Evolutionary conservation across 768 basidiomycete genomes (phyloP), one percentile per base, ranked within the genome.

Genomic region (Rhodotorula diobovata): DNA sequence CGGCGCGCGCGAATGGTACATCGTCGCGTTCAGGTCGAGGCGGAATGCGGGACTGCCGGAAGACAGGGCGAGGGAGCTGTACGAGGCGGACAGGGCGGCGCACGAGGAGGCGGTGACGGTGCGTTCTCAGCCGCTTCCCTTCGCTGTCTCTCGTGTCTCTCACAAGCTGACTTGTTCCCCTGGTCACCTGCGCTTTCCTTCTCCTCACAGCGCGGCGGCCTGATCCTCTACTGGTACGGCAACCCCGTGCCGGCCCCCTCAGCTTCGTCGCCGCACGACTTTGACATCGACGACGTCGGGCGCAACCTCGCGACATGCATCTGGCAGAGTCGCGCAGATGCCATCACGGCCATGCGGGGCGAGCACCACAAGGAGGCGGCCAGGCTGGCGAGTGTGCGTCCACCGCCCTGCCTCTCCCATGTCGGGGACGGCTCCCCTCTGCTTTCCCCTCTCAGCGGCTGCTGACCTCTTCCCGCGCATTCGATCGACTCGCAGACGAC

Each of bases 51-150:
- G 58, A 18, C 76, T 48, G 68, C 66, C 37, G 2, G 51, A 45
- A 28, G 57, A 63, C 39, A 68, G 65, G 35, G 62, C 76, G 74
- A 50, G 70, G 90, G 89, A 86, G 0, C 84, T 97, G 11, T 94
- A 96, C 80, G 87, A 88, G 66, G 93, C 91, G 10, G 95, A 98
- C 80, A 85, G 85, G 77, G 81, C 83, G 53, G 94, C 95, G 4
- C 94, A 97, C 77, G 91, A 94, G 81, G 95, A 98, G 80, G 95
- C 95, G 0, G 86, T 97, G 37, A 83, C 84, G 53, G 91, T 90
- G 69, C 90, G 91, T 30, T 35, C 55, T 30, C 56, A 39, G 30
- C 30, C 23, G 4, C 28, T 58, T 7, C 21, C 18, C 45, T 30
- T n/a, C 32, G 18, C 2, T n/a, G n/a, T n/a, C 12, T 28, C 37